Conservation (phyloP, 2,329 filamentous ascomycete species). For the Scytalidium lignicola region DNA sequence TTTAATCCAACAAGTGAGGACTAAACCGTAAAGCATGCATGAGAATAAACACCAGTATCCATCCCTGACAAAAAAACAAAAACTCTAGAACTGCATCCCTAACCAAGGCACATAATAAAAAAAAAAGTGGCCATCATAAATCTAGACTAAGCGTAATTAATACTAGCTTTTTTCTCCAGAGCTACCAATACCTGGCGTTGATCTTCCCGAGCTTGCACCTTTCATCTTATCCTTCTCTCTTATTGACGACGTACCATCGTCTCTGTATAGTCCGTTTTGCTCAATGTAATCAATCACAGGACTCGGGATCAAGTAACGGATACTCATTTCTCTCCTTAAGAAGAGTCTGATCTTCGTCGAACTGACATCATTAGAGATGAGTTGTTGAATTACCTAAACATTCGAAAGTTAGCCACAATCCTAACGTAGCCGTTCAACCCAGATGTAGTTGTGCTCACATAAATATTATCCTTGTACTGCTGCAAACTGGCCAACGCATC, state of each 20-base stretch:
- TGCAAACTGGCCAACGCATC: constrained; percentile 79
- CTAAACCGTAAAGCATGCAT: too few relatives aligned
- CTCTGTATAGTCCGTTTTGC: constrained; percentile 59
- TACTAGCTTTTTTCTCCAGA: constrained; percentile 4
- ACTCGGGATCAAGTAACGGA: constrained; percentile 70
- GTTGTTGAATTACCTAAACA: constrained; percentile 80
- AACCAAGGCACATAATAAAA: too few relatives aligned
- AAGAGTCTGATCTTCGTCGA: constrained; percentile 80
- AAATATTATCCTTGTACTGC: constrained; percentile 71
- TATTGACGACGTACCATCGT: constrained; percentile 27
- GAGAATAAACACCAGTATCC: too few relatives aligned
- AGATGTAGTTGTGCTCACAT: neutral
- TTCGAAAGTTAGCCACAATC: neutral
- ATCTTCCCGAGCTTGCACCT: constrained; percentile 7
- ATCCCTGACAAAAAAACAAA: too few relatives aligned
- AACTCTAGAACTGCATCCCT: too few relatives aligned
- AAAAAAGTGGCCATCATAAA: too few relatives aligned
- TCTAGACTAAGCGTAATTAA: too few relatives aligned
- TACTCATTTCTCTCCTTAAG: constrained; percentile 73
- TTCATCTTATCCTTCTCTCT: constrained; percentile 20
- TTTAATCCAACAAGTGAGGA: too few relatives aligned
- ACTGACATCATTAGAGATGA: constrained; percentile 82
- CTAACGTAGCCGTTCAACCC: too few relatives aligned
- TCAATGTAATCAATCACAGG: constrained; percentile 72
- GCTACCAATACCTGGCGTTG: constrained; percentile 11